These are phyloP conservation scores for Ophiocordyceps camponoti-saundersi DNA, from an alignment of 2,329 filamentous ascomycete species.

Conservation along the genomic window DNA sequence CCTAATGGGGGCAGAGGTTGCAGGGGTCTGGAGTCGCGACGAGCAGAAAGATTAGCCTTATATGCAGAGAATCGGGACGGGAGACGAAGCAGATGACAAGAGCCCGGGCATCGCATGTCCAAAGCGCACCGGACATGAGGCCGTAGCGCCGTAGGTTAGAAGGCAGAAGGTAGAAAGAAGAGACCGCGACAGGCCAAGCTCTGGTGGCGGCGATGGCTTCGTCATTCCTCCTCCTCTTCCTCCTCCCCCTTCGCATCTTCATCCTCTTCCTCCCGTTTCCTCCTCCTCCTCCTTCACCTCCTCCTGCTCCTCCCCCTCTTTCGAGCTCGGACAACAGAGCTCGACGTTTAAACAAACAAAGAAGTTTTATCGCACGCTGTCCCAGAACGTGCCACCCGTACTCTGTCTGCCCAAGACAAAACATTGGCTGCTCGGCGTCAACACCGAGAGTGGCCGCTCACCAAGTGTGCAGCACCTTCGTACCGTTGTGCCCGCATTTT, in stretches of 20 bases:
- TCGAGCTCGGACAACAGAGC: neutral
- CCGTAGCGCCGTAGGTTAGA: no score
- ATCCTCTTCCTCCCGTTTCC: no score
- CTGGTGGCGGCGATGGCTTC: no score
- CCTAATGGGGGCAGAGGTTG: neutral
- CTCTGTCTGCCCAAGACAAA: no score
- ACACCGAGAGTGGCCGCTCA: neutral
- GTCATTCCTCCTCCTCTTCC: no score
- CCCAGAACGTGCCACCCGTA: no score
- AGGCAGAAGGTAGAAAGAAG: no score
- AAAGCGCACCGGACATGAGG: neutral
- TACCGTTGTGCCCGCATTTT: conserved; percentile 1
- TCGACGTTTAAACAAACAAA: no score
- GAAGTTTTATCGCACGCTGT: no score
- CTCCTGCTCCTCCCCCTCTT: neutral
- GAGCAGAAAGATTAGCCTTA: neutral
- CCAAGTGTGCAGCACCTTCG: neutral
- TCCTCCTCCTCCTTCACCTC: neutral
- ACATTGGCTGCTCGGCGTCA: neutral
- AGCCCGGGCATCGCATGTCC: no score
- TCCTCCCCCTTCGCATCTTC: no score
- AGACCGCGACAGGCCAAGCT: no score
- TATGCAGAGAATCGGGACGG: neutral
- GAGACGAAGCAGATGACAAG: neutral
- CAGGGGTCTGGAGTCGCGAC: conserved; percentile 4